Conservation (phyloP, 2,329 filamentous ascomycete species). For the Botrytis cinerea region DNA sequence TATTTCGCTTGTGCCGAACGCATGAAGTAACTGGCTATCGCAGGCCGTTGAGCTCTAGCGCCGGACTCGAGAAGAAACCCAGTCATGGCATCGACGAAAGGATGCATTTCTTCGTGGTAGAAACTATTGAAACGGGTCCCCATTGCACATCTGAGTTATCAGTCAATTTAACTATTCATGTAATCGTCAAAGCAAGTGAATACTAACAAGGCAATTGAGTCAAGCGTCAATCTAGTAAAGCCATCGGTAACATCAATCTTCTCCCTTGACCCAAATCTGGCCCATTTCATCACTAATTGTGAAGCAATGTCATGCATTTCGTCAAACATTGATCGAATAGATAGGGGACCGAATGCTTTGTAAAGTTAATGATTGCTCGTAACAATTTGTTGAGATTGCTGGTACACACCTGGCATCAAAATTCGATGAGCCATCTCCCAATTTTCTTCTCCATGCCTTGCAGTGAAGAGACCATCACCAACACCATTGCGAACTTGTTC, state of each 20-base stretch:
- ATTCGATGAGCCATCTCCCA: conserved; percentile 69
- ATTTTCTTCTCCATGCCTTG: conserved; percentile 52
- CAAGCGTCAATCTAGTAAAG: conserved; percentile 70
- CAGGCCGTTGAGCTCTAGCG: conserved; percentile 50
- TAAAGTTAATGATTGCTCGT: not conserved
- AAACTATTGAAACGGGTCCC: conserved; percentile 79
- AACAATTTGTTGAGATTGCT: not conserved
- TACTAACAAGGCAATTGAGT: conserved; percentile 56
- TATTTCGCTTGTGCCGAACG: conserved; percentile 50
- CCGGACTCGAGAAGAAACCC: conserved; percentile 61
- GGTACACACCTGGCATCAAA: conserved; percentile 53
- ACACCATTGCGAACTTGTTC: conserved; percentile 59
- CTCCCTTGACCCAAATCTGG: conserved; percentile 58
- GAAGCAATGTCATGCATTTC: conserved; percentile 69
- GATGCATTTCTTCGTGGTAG: conserved; percentile 68
- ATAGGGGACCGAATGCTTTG: conserved; percentile 64
- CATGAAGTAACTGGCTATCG: conserved; percentile 51
- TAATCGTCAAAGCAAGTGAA: not conserved
- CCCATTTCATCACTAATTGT: conserved; percentile 69
- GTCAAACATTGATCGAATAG: conserved; percentile 68
- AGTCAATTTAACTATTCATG: not conserved
- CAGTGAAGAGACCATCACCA: conserved; percentile 68
- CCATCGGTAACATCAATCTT: conserved; percentile 65
- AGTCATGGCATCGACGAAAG: conserved; percentile 69
- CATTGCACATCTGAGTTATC: conserved; percentile 57